Percentiles rank a stretch among this genome's conserved stretches.
phyloP scores from a whole-genome alignment of 75 land plant genomes.

The Pseudotsuga menziesii region DNA sequence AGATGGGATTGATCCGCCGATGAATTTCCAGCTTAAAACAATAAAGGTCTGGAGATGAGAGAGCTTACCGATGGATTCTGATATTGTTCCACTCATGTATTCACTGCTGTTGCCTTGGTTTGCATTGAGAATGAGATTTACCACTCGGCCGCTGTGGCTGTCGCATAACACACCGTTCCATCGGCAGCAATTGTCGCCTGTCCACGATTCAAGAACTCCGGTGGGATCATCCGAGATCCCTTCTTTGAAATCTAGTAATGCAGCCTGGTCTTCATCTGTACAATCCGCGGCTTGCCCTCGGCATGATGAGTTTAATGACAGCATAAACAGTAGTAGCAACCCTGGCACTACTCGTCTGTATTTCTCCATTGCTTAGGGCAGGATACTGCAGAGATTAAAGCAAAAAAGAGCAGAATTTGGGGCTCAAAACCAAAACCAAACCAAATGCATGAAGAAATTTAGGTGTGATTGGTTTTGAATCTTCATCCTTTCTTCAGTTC shows the following conservation, averaged over 20 bases:
- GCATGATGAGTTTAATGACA: too few relatives aligned
- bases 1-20: constrained; percentile 7
- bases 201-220: constrained; percentile 6
- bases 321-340: too few relatives aligned
- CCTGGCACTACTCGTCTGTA: too few relatives aligned
- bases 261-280: constrained; percentile 9
- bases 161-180: constrained; percentile 11
- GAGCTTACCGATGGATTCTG: constrained; percentile 12
- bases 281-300: not conserved
- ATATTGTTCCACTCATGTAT: constrained; percentile 8
- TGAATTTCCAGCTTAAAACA: not conserved
- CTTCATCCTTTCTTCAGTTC: too few relatives aligned
- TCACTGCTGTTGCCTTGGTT: not conserved
- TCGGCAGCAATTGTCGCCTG: constrained; percentile 9
- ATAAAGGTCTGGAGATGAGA: constrained; percentile 11
- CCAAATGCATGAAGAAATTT: too few relatives aligned
- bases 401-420: too few relatives aligned
- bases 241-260: constrained; percentile 12
- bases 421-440: too few relatives aligned
- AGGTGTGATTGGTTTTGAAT: too few relatives aligned
- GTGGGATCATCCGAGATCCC: not conserved
- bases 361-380: too few relatives aligned
- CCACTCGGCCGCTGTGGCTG: constrained; percentile 4
- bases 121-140: constrained; percentile 7
- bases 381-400: too few relatives aligned